Conservation (phyloP, 1,284 basidiomycete species). For the Taiwanofungus camphoratus region DNA sequence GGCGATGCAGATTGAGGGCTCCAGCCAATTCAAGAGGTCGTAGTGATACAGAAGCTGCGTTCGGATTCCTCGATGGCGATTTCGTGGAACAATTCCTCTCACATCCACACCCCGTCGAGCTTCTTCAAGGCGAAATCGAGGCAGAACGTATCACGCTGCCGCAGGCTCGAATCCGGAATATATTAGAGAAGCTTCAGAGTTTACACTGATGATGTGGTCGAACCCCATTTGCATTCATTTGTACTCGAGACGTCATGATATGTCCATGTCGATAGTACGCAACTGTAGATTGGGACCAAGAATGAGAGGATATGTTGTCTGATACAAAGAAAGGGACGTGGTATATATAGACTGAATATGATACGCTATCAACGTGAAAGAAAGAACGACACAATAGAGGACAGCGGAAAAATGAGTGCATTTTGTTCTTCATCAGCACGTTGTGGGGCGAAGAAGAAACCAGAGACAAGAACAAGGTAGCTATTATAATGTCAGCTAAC, state of each 20-base stretch:
- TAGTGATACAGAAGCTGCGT: constrained; percentile 50
- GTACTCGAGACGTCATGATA: not conserved
- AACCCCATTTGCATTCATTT: not conserved
- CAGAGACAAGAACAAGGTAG: constrained; percentile 74
- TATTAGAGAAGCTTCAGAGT: constrained; percentile 56
- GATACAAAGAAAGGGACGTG: constrained; percentile 5
- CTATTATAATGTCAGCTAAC: constrained; percentile 30
- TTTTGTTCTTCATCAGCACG: constrained; percentile 15
- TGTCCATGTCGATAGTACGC: constrained; percentile 3
- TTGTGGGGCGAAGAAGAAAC: constrained; percentile 74
- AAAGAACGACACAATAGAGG: constrained; percentile 4
- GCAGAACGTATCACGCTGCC: constrained; percentile 47
- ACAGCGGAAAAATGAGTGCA: not conserved
- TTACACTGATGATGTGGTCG: constrained; percentile 41
- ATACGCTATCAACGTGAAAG: constrained; percentile 4
- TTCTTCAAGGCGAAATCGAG: constrained; percentile 49
- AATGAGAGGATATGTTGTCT: constrained; percentile 1
- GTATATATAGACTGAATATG: constrained; percentile 6
- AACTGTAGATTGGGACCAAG: constrained; percentile 1
- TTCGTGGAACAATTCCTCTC: constrained; percentile 70
- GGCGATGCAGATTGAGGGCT: constrained; percentile 53
- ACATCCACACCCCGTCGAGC: constrained; percentile 32
- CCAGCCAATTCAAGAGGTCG: constrained; percentile 51
- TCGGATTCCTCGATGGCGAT: constrained; percentile 89
- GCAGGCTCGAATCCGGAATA: constrained; percentile 39